Percentiles rank a stretch among this genome's conserved stretches.
Evolutionary conservation across 352 stramenopile species (phyloP).

Genomic region (Phytophthora colocasiae): DNA sequence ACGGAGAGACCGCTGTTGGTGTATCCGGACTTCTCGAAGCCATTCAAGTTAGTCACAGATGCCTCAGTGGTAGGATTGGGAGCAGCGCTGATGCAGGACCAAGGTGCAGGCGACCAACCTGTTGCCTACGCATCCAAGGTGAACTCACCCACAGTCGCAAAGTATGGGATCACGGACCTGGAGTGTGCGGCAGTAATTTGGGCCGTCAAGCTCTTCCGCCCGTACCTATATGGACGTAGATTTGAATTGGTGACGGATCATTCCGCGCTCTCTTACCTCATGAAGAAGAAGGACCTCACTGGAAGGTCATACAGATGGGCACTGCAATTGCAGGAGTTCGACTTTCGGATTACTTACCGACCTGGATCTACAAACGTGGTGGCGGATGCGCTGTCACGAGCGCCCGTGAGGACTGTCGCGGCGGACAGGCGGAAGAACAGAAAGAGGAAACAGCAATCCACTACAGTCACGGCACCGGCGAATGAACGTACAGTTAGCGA

Average conservation of each 20-base stretch:
- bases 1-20: background rate
- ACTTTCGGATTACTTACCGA: slow-evolving; percentile 9
- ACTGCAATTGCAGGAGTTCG: slow-evolving; percentile 9
- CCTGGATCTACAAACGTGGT: slow-evolving; percentile 26
- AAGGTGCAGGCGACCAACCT: slow-evolving; percentile 7
- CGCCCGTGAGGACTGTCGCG: slow-evolving; percentile 6
- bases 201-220: background rate
- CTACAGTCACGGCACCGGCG: too few relatives aligned
- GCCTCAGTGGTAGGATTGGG: slow-evolving; percentile 27
- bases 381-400: slow-evolving; percentile 25
- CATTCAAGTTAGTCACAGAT: slow-evolving; percentile 37
- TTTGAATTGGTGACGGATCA: slow-evolving; percentile 10
- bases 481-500: too few relatives aligned
- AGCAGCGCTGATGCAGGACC: slow-evolving; percentile 35
- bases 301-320: slow-evolving; percentile 6
- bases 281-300: background rate
- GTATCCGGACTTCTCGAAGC: slow-evolving; percentile 36
- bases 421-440: background rate
- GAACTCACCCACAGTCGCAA: slow-evolving; percentile 22
- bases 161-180: slow-evolving; percentile 34
- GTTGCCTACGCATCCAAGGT: slow-evolving; percentile 31
- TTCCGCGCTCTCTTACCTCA: background rate
- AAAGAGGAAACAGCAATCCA: too few relatives aligned
- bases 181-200: slow-evolving; percentile 26
- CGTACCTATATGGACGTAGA: background rate